Conservation (phyloP, 2,329 filamentous ascomycete genomes). For the Curvularia spicifera region DNA sequence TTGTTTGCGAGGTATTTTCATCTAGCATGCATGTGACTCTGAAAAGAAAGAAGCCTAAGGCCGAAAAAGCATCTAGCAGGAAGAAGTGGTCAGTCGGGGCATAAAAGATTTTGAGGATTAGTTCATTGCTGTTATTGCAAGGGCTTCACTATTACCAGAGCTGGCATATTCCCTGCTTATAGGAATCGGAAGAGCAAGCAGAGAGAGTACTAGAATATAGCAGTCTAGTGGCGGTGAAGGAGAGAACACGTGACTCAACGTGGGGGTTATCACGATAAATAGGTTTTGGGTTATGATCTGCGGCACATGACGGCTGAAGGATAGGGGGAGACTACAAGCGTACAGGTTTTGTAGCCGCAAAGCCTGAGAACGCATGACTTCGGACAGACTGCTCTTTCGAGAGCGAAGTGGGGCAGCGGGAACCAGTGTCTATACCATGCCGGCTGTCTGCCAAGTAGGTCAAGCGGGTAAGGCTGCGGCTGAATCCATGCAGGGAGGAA, state of each 20-base stretch:
- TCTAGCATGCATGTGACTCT: neutral
- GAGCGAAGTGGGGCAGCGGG: neutral
- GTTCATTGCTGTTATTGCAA: neutral
- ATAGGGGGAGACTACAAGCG: neutral
- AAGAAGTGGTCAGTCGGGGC: neutral
- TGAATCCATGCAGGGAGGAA: neutral
- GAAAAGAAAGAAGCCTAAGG: neutral
- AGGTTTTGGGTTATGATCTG: neutral
- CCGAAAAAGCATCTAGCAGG: neutral
- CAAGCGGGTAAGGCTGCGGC: neutral
- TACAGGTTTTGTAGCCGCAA: neutral
- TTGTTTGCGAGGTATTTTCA: neutral
- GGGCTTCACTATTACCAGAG: too few relatives aligned
- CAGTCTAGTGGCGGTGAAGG: neutral
- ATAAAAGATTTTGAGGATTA: neutral
- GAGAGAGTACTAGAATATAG: neutral
- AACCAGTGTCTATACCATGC: neutral
- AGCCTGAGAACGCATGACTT: neutral
- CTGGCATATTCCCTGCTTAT: neutral
- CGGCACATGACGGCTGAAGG: neutral
- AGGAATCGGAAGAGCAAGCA: neutral
- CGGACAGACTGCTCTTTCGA: neutral
- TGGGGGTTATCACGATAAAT: neutral
- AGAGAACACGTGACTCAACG: neutral
- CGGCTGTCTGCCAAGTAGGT: neutral